phyloP scores from a whole-genome alignment of 2,329 filamentous ascomycete species.

The Coniochaeta prunicola region DNA sequence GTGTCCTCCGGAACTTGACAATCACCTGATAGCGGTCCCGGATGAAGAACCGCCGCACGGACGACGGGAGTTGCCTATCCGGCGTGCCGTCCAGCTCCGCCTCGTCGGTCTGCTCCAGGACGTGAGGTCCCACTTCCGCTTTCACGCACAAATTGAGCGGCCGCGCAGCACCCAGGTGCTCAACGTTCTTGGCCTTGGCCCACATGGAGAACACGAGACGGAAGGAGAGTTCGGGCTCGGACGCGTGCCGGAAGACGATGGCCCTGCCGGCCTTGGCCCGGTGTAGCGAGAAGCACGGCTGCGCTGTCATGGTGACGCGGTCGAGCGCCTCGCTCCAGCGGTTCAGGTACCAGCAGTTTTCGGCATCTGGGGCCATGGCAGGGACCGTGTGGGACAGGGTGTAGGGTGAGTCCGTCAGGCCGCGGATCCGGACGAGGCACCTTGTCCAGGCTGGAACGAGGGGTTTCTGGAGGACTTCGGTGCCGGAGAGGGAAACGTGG shows the following conservation, averaged over 20 bases:
- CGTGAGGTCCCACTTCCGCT: background rate
- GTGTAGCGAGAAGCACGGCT: constrained; percentile 6
- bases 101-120: background rate
- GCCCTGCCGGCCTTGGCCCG: constrained; percentile 2
- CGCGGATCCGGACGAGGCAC: constrained; percentile 4
- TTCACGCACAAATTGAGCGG: background rate
- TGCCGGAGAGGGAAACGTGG: background rate
- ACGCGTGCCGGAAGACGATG: constrained; percentile 3
- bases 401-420: constrained; percentile 2
- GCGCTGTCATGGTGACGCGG: background rate
- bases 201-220: constrained; percentile 4
- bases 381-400: constrained; percentile 7
- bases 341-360: constrained; percentile 7
- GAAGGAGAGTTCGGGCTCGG: constrained; percentile 4
- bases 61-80: background rate
- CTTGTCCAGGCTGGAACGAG: constrained; percentile 4
- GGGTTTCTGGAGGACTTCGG: constrained; percentile 1
- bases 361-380: background rate
- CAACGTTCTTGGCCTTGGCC: background rate
- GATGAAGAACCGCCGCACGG: background rate
- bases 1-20: background rate
- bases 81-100: background rate
- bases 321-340: constrained; percentile 4
- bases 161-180: background rate
- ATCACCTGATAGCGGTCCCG: background rate